A percentile compares a stretch with the other conserved stretches of the same genome.
phyloP scores from a whole-genome alignment of 2,329 filamentous ascomycete species.

The Colletotrichum phormii region DNA sequence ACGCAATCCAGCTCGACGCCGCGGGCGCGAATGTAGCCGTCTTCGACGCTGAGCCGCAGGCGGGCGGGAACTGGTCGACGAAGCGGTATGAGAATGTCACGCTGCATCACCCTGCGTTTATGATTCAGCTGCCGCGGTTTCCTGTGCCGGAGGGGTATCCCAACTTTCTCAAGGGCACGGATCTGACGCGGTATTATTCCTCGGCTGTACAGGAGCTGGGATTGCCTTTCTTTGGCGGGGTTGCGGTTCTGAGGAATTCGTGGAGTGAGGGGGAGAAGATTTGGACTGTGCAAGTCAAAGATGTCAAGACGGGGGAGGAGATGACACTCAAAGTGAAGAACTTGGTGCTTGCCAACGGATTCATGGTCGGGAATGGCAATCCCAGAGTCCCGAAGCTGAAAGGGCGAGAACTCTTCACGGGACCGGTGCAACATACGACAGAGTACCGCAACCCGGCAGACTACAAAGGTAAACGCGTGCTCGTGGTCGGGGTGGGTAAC shows the following conservation, averaged over 20 bases:
- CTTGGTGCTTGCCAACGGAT: slow-evolving; percentile 59
- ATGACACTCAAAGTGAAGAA: slow-evolving; percentile 51
- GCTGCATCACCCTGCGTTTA: slow-evolving; percentile 20
- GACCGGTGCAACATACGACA: slow-evolving; percentile 55
- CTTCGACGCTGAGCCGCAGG: slow-evolving; percentile 6
- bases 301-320: background rate
- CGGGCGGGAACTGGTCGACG: slow-evolving; percentile 28
- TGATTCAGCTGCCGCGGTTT: slow-evolving; percentile 22
- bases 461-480: slow-evolving; percentile 51
- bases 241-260: background rate
- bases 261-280: slow-evolving; percentile 1
- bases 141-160: slow-evolving; percentile 23
- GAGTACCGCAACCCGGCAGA: slow-evolving; percentile 51
- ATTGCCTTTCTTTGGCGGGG: slow-evolving; percentile 25
- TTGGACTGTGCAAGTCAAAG: background rate
- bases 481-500: slow-evolving; percentile 62
- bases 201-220: slow-evolving; percentile 15
- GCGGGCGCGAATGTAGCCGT: slow-evolving; percentile 3
- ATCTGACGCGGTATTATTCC: slow-evolving; percentile 8
- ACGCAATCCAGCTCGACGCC: slow-evolving; percentile 21
- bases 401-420: slow-evolving; percentile 53
- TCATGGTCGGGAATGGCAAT: slow-evolving; percentile 45
- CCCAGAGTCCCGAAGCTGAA: slow-evolving; percentile 53
- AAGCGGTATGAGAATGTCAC: slow-evolving; percentile 12
- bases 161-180: background rate